phyloP scores from a whole-genome alignment of 2,329 filamentous ascomycete species.

The Lachnellula hyalina region DNA sequence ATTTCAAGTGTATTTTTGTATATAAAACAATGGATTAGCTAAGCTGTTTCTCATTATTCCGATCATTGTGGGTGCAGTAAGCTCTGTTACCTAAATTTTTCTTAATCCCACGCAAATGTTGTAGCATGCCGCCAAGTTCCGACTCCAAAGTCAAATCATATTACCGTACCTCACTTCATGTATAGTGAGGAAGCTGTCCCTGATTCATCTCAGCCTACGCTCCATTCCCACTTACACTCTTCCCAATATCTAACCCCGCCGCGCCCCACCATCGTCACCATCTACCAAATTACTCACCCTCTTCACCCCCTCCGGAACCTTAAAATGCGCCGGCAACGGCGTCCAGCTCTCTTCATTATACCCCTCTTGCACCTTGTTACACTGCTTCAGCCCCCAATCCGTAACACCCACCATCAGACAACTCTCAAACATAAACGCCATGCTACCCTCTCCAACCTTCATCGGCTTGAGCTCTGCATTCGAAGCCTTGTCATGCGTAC shows the following conservation, averaged over 20 bases:
- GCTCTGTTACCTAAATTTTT: too few relatives aligned
- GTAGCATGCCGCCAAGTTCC: background rate
- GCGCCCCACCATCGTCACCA: conserved; percentile 4
- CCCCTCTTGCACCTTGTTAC: conserved; percentile 61
- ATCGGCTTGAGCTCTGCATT: conserved; percentile 47
- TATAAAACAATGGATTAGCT: too few relatives aligned
- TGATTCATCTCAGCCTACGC: conserved; percentile 9
- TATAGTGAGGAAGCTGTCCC: conserved; percentile 14
- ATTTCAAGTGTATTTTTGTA: too few relatives aligned
- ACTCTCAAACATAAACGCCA: conserved; percentile 63
- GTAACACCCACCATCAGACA: conserved; percentile 66
- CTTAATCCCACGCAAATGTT: background rate
- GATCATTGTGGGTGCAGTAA: too few relatives aligned
- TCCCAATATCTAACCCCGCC: conserved; percentile 10
- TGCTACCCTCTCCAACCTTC: conserved; percentile 53
- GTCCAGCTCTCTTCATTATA: conserved; percentile 68
- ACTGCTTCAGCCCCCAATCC: conserved; percentile 65
- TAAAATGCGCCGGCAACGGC: conserved; percentile 46
- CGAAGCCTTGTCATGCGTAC: conserved; percentile 50
- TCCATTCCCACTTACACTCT: conserved; percentile 15
- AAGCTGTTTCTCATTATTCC: too few relatives aligned
- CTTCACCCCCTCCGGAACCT: conserved; percentile 19
- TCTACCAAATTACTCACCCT: conserved; percentile 24
- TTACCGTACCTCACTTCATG: conserved; percentile 4
- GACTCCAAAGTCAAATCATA: background rate